Percentiles rank a stretch among this genome's conserved stretches.
phyloP scores from a whole-genome alignment of 2,329 filamentous ascomycete genomes.

The Scleromitrula shiraiana region DNA sequence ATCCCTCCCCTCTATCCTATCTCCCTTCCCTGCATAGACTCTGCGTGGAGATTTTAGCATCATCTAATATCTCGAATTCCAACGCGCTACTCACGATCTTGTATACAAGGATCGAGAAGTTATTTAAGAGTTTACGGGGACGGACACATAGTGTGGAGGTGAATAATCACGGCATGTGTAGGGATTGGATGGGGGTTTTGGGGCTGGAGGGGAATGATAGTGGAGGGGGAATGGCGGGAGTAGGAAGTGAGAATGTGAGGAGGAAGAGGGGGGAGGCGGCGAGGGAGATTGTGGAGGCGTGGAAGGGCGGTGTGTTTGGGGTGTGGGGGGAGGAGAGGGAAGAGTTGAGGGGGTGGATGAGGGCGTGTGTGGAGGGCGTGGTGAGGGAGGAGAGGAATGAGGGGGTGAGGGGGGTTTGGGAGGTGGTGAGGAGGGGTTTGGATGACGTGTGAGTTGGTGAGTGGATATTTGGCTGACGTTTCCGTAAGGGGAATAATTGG shows the following conservation, averaged over 20 bases:
- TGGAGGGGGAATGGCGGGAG: too few species aligned
- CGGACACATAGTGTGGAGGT: conserved; percentile 19
- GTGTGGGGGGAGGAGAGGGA: conserved; percentile 18
- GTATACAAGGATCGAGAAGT: too few species aligned
- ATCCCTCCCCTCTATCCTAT: too few species aligned
- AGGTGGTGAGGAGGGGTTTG: conserved; percentile 20
- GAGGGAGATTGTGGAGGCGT: conserved; percentile 23
- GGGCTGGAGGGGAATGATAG: conserved; percentile 26
- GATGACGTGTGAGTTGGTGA: too few species aligned
- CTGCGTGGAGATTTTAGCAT: too few species aligned
- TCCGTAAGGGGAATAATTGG: too few species aligned
- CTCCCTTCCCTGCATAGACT: too few species aligned
- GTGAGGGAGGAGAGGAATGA: conserved; percentile 24
- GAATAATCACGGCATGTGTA: conserved; percentile 18
- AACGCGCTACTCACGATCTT: too few species aligned
- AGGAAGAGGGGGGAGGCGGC: conserved; percentile 29
- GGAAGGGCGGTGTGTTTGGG: conserved; percentile 25
- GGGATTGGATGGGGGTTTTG: conserved; percentile 22
- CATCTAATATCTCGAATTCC: too few species aligned
- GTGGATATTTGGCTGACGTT: too few species aligned
- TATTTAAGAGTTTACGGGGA: too few species aligned
- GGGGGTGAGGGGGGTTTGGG: conserved; percentile 20
- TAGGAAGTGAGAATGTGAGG: conserved; percentile 27
- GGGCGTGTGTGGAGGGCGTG: conserved; percentile 16
- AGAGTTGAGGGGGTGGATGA: conserved; percentile 19